A percentile compares a stretch with the other conserved stretches of the same genome.
Evolutionary conservation across 345 rosid genomes (phyloP).

Genomic region (Carallia pectinifolia): DNA sequence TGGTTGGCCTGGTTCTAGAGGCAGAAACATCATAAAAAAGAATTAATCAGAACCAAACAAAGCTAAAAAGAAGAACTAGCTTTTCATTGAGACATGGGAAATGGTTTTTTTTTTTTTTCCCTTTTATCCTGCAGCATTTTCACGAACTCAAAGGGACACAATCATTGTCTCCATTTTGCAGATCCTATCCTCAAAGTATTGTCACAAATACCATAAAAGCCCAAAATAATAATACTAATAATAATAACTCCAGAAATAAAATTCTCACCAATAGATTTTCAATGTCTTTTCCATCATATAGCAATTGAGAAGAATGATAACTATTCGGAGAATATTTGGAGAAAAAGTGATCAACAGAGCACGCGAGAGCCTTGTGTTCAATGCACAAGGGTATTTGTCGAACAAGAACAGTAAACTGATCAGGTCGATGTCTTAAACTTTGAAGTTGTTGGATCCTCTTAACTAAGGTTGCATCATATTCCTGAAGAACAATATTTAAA

Average conservation of each 20-base stretch:
- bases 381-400: conserved; percentile 67
- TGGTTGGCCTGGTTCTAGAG: conserved; percentile 59
- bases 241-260: background rate
- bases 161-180: background rate
- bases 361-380: conserved; percentile 52
- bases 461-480: conserved; percentile 57
- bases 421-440: conserved; percentile 55
- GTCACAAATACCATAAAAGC: no score
- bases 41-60: background rate
- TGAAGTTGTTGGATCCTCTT: conserved; percentile 59
- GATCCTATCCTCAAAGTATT: background rate
- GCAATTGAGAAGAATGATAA: conserved; percentile 66
- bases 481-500: conserved; percentile 49
- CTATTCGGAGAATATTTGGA: conserved; percentile 60
- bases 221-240: background rate
- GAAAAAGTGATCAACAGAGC: conserved; percentile 80
- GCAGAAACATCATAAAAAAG: conserved; percentile 1
- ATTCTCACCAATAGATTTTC: conserved; percentile 57
- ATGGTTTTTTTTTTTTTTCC: background rate
- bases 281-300: conserved; percentile 60
- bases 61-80: background rate
- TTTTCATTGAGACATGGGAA: background rate
- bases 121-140: background rate
- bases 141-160: background rate
- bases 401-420: conserved; percentile 75